Conservation (phyloP, 768 basidiomycete genomes). For the Mycena epipterygia region DNA sequence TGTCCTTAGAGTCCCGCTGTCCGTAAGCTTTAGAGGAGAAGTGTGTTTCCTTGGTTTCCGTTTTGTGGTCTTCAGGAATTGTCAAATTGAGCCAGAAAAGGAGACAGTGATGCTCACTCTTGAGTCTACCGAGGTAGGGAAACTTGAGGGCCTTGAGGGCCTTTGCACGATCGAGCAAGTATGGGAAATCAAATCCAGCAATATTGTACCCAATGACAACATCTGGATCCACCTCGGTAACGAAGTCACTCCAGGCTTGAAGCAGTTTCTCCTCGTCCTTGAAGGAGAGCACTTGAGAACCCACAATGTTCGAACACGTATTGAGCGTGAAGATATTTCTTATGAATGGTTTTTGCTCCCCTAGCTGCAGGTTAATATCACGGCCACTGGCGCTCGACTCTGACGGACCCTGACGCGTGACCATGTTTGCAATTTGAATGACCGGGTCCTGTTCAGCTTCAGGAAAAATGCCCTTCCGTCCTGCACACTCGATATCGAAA, state of each 20-base stretch:
- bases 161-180: slow-evolving; percentile 93
- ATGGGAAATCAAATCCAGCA: slow-evolving; percentile 95
- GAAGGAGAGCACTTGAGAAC: slow-evolving; percentile 94
- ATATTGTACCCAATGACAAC: slow-evolving; percentile 98
- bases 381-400: neutral
- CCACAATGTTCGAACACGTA: slow-evolving; percentile 94
- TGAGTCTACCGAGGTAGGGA: slow-evolving; percentile 81
- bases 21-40: slow-evolving; percentile 99
- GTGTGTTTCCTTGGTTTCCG: slow-evolving; percentile 92
- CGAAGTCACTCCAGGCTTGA: slow-evolving; percentile 89
- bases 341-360: slow-evolving; percentile 93
- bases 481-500: slow-evolving; percentile 99
- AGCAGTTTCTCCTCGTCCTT: slow-evolving; percentile 82
- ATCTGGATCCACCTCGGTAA: slow-evolving; percentile 93
- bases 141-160: slow-evolving; percentile 80
- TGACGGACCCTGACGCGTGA: slow-evolving; percentile 91
- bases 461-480: slow-evolving; percentile 97
- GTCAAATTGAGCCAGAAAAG: slow-evolving; percentile 11
- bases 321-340: slow-evolving; percentile 97
- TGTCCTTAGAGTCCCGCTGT: slow-evolving; percentile 96
- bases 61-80: slow-evolving; percentile 68
- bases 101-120: slow-evolving; percentile 58
- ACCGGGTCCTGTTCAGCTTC: slow-evolving; percentile 93
- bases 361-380: slow-evolving; percentile 54
- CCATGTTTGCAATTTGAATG: slow-evolving; percentile 99